Evolutionary conservation across 1,139 yeast species (phyloP), one percentile per base, ranked within the genome.

Genomic region (Debaryomycetaceae sp.): DNA sequence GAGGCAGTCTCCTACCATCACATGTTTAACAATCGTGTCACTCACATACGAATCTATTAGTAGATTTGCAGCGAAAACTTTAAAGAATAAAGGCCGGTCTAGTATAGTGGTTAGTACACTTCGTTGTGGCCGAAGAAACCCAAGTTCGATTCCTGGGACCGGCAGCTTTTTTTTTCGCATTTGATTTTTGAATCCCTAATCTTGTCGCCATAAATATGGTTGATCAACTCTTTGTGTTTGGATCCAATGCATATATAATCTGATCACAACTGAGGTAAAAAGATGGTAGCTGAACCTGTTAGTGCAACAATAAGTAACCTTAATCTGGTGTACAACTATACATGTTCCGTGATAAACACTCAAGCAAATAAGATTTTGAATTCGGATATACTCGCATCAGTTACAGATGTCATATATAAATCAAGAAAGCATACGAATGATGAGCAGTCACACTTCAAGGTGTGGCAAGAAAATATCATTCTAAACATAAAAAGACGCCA

Each of bases 261-360:
- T 11, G 6, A 24, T 8, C 27, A 38, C n/a, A 17, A 24, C 3
- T 6, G n/a, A 8, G n/a, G 14, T 27, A 37, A 24, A 23, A 48
- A 4, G 6, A 73, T 73, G 78, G 78, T 72, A 9, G 77, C 77
- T 1, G 78, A 72, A 54, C 78, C 78, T 6, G 77, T 73, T 9
- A 69, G 60, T 49, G 76, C 74, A 6, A 69, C 76, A 0, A 45
- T 70, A 11, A 65, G 58, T 36, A 58, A 72, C 2, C 54, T 72
- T 31, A 59, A 53, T 41, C 53, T 59, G 33, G 54, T 57, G 35
- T 70, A 65, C 53, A 49, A 53, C 39, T 51, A 51, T 22, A 54
- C 72, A 0, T 38, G 60, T 5, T 55, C 57, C 24, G 64, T 66
- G 42, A 45, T 71, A 17, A 47, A 54, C 36, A 42, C 56, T 3